Conservation (phyloP, 2,329 filamentous ascomycete genomes). For the Passalora sequoiae region DNA sequence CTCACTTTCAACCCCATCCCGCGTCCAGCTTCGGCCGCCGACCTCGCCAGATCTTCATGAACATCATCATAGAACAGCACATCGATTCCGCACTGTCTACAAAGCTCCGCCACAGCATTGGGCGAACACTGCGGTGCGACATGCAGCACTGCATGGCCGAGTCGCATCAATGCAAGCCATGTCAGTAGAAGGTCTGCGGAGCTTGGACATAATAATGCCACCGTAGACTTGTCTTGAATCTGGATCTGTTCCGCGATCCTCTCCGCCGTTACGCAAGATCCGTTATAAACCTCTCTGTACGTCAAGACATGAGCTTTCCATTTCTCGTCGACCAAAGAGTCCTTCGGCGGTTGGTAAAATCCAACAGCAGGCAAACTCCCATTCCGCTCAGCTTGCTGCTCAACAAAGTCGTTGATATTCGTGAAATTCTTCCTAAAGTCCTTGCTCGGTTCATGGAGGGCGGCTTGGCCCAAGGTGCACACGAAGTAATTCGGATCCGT, state of each 20-base stretch:
- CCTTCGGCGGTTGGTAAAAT: constrained; percentile 39
- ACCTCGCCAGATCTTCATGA: constrained; percentile 33
- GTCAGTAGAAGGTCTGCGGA: constrained; percentile 54
- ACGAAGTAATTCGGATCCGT: constrained; percentile 51
- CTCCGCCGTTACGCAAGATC: constrained; percentile 36
- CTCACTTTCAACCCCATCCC: background rate
- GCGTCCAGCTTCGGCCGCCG: constrained; percentile 22
- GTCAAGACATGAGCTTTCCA: constrained; percentile 31
- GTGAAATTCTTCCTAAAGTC: constrained; percentile 34
- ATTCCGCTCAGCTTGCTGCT: constrained; percentile 40
- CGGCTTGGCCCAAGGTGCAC: constrained; percentile 56
- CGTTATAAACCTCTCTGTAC: constrained; percentile 34
- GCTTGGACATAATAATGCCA: constrained; percentile 55
- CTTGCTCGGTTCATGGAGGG: constrained; percentile 21
- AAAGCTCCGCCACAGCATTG: constrained; percentile 51
- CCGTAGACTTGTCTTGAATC: constrained; percentile 29
- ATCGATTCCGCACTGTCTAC: constrained; percentile 41
- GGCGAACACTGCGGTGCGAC: constrained; percentile 50
- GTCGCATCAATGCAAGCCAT: constrained; percentile 55
- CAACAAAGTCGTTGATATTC: constrained; percentile 49
- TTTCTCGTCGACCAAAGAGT: constrained; percentile 4
- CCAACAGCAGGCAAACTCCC: constrained; percentile 46
- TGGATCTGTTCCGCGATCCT: constrained; percentile 22
- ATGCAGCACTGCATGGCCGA: constrained; percentile 53
- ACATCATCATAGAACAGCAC: constrained; percentile 46